Evolutionary conservation across 805 yeast species (phyloP).

Genomic region (Candida odintsovae): DNA sequence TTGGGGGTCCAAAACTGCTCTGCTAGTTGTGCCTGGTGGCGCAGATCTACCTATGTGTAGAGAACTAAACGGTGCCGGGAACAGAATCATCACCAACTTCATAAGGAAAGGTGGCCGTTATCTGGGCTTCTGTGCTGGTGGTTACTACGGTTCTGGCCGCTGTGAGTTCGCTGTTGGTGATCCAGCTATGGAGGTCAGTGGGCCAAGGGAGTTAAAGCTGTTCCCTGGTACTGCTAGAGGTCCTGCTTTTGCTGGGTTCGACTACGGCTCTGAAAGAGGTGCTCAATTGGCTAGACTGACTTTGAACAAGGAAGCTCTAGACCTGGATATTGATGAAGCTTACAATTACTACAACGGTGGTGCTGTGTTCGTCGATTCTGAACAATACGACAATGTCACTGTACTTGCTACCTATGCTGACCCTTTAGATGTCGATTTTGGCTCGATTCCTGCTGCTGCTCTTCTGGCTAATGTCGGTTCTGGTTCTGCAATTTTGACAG

Average conservation of each 20-base stretch:
- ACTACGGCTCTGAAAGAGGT: conserved; percentile 72
- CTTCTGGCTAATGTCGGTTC: conserved; percentile 61
- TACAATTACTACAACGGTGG: conserved; percentile 81
- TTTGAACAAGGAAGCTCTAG: conserved; percentile 30
- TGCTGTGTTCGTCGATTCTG: conserved; percentile 74
- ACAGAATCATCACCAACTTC: conserved; percentile 50
- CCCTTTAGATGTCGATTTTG: conserved; percentile 43
- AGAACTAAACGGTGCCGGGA: conserved; percentile 66
- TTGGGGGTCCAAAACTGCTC: conserved; percentile 76
- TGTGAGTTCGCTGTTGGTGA: conserved; percentile 83
- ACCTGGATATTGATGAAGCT: conserved; percentile 24
- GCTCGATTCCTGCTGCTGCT: conserved; percentile 55
- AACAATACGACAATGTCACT: conserved; percentile 51
- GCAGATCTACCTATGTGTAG: conserved; percentile 87
- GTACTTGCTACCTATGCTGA: conserved; percentile 67
- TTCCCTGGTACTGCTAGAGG: conserved; percentile 86
- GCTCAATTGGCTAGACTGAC: conserved; percentile 52
- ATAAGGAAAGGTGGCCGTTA: conserved; percentile 76
- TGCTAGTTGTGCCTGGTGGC: conserved; percentile 92
- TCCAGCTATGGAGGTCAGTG: conserved; percentile 70
- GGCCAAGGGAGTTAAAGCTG: conserved; percentile 74
- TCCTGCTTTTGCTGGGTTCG: conserved; percentile 73
- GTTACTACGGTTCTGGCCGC: conserved; percentile 67
- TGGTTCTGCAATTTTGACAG: conserved; percentile 74
- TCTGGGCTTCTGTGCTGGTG: conserved; percentile 95